Percentiles rank a stretch among this genome's conserved stretches.
Evolutionary conservation across 2,329 filamentous ascomycete species (phyloP).

Genomic region (Diaporthe humulicola): DNA sequence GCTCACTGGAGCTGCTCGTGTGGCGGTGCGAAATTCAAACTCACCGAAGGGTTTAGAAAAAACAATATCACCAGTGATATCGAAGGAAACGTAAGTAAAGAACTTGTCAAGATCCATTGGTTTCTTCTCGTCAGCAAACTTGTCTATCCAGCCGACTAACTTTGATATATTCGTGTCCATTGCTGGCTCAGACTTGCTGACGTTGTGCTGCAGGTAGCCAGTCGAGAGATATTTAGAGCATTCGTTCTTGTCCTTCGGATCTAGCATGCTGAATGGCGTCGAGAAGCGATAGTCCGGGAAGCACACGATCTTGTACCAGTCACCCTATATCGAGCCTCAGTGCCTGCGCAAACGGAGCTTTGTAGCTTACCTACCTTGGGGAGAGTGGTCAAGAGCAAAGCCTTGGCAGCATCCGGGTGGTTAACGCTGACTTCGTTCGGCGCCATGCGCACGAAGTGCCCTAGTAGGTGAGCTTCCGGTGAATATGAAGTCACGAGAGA

Average conservation of each 20-base stretch:
- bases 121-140: conserved; percentile 34
- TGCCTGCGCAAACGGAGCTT: neutral
- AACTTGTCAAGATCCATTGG: conserved; percentile 44
- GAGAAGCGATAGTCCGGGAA: conserved; percentile 55
- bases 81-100: conserved; percentile 48
- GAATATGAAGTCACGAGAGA: neutral
- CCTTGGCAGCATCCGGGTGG: conserved; percentile 55
- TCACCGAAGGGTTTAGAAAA: conserved; percentile 48
- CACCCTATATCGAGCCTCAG: neutral
- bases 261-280: conserved; percentile 55
- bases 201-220: conserved; percentile 50
- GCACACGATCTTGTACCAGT: conserved; percentile 53
- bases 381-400: conserved; percentile 54
- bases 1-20: conserved; percentile 31
- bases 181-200: conserved; percentile 40
- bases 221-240: conserved; percentile 50
- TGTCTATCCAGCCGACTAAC: conserved; percentile 42
- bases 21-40: neutral
- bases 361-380: conserved; percentile 45
- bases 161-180: conserved; percentile 40
- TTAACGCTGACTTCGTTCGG: conserved; percentile 59
- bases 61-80: conserved; percentile 49
- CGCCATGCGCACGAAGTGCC: conserved; percentile 57
- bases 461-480: conserved; percentile 38
- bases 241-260: conserved; percentile 50